phyloP scores from a whole-genome alignment of 192 early-diverging fungal species.

The Coemansia sp. region DNA sequence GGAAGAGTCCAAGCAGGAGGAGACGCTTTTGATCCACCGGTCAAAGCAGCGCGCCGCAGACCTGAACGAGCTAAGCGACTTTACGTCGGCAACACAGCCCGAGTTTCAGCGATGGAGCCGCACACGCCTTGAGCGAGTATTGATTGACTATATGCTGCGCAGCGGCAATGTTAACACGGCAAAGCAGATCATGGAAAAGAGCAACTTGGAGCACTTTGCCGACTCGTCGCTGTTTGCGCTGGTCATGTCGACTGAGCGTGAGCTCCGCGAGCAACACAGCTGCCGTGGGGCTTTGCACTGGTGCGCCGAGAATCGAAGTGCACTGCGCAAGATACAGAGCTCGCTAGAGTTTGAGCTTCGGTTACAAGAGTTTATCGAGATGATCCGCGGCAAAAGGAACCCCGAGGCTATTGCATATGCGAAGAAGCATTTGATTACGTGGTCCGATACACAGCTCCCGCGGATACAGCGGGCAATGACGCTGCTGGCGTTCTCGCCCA shows the following conservation, averaged over 20 bases:
- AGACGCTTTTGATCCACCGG: conserved; percentile 64
- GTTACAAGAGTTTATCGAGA: conserved; percentile 93
- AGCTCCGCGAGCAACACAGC: conserved; percentile 65
- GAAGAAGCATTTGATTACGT: conserved; percentile 78
- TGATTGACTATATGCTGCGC: conserved; percentile 96
- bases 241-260: conserved; percentile 74
- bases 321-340: conserved; percentile 89
- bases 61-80: conserved; percentile 66
- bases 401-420: conserved; percentile 82
- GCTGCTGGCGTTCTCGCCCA: conserved; percentile 77
- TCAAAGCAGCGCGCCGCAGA: conserved; percentile 74
- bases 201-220: conserved; percentile 61
- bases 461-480: conserved; percentile 89
- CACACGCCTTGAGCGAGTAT: conserved; percentile 77
- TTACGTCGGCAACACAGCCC: conserved; percentile 62
- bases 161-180: conserved; percentile 81
- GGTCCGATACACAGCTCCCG: conserved; percentile 70
- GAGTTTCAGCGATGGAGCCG: conserved; percentile 86
- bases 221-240: conserved; percentile 90
- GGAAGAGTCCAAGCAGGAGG: conserved; percentile 78
- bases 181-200: conserved; percentile 56
- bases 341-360: conserved; percentile 95
- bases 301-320: conserved; percentile 92
- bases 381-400: conserved; percentile 62
- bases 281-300: conserved; percentile 88